Base-by-base conservation (phyloP, 768 basidiomycete species). In the Stropharia rugosoannulata region DNA sequence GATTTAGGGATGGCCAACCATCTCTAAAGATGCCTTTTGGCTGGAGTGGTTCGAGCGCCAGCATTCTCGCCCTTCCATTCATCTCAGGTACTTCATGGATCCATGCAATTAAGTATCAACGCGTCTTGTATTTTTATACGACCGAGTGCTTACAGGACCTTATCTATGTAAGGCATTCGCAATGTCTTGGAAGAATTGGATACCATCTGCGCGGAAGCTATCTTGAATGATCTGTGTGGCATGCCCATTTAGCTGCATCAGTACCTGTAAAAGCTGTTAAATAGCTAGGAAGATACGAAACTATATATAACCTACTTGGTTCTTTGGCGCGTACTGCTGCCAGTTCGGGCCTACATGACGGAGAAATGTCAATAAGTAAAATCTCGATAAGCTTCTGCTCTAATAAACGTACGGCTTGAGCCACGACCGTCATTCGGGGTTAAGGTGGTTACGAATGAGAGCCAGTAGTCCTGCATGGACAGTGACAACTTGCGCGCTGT, bases 401-500 rank as follows among this genome's bases (percentile, higher is more conserved):
- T 22, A 10, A 32, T 3, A 32, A 32, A 25, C 40, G 40, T 51
- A 55, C 45, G 38, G 15, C 15, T 37, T 29, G 22, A 38, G 10
- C 54, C 54, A 32, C 47, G 51, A 29, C 51, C 45, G 16, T 59
- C 58, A 19, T 59, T 59, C 19, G 59, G 59, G 15, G 49, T 44
- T 15, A 57, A 27, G 19, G 52, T 57, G 2, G 59, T 60, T 12
- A 41, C 59, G 36, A 60, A 60, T 7, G 59, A 60, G 19, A 60
- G 37, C 59, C 59, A 60, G 43, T 60, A 54, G 39, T 60, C 56
- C 29, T 42, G 42, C 52, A 60, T 60, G n/a, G 40, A 37, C 15
- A n/a, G 54, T 19, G 55, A 54, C 38, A 57, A 44, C 35, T 37
- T 12, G 19, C 41, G n/a, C 1, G 56, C 53, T 15, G 56, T 51